Evolutionary conservation across 2,329 filamentous ascomycete genomes (phyloP).

Genomic region (Polytolypa hystricis): DNA sequence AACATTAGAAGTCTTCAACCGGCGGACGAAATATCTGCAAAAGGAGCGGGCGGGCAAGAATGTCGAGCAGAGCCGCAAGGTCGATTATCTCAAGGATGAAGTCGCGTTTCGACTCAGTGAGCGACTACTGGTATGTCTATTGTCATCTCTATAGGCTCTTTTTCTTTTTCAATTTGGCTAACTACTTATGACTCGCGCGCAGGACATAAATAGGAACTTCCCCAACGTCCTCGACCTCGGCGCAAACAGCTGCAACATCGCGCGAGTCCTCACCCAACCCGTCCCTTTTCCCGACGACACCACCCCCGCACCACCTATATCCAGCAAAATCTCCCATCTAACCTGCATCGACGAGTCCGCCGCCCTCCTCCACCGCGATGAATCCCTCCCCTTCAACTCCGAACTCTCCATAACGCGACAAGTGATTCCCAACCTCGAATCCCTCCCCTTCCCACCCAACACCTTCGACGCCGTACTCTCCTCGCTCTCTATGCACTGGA

Average conservation of each 20-base stretch:
- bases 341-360: slow-evolving; percentile 73
- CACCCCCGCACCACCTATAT: slow-evolving; percentile 52
- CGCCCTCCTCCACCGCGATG: slow-evolving; percentile 69
- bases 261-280: slow-evolving; percentile 59
- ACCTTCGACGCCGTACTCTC: slow-evolving; percentile 86
- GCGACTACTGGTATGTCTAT: slow-evolving; percentile 58
- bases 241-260: slow-evolving; percentile 91
- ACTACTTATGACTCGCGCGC: slow-evolving; percentile 4
- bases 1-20: slow-evolving; percentile 83
- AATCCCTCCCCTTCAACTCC: slow-evolving; percentile 53
- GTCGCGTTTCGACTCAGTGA: slow-evolving; percentile 77
- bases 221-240: slow-evolving; percentile 80
- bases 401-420: slow-evolving; percentile 61
- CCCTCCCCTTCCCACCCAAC: slow-evolving; percentile 61
- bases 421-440: slow-evolving; percentile 56
- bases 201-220: slow-evolving; percentile 90
- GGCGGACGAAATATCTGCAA: slow-evolving; percentile 75
- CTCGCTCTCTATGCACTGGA: slow-evolving; percentile 86
- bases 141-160: too few species aligned
- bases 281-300: slow-evolving; percentile 49
- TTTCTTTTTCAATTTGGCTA: slow-evolving; percentile 5
- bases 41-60: slow-evolving; percentile 73
- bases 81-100: slow-evolving; percentile 90
- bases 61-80: slow-evolving; percentile 59
- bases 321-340: slow-evolving; percentile 60